Evolutionary conservation across 176 grass and related monocot species (phyloP).

Genomic region (Cymbopogon citratus): DNA sequence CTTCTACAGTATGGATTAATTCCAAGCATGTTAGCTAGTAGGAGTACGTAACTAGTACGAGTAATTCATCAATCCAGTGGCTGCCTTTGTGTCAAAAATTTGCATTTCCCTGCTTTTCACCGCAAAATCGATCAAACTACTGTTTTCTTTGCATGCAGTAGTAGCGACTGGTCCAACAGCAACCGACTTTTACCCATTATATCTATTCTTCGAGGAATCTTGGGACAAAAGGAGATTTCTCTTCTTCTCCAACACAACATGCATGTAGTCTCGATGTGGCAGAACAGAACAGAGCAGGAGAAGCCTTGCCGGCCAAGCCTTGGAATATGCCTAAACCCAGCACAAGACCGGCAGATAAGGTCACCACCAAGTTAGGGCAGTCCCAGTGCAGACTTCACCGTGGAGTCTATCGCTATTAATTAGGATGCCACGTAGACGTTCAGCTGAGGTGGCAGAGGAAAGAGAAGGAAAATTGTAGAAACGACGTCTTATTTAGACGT

Average conservation of each 20-base stretch:
- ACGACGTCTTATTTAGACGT: too few relatives aligned
- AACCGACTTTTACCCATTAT: neutral
- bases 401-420: too few relatives aligned
- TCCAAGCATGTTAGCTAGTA: neutral
- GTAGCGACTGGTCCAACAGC: neutral
- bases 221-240: neutral
- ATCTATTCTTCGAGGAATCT: neutral
- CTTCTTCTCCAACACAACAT: neutral
- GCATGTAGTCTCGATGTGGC: neutral
- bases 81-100: neutral
- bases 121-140: neutral
- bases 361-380: neutral
- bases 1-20: neutral
- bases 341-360: neutral
- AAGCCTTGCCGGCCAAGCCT: conserved; percentile 25
- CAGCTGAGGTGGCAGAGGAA: too few relatives aligned
- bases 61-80: neutral
- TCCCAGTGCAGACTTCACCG: too few relatives aligned
- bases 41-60: neutral
- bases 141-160: neutral
- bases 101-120: neutral
- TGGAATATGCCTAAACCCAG: conserved; percentile 20
- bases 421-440: too few relatives aligned
- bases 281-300: neutral
- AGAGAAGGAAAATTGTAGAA: too few relatives aligned